Base-by-base conservation (phyloP, 768 basidiomycete genomes). In the Mycena rosella region DNA sequence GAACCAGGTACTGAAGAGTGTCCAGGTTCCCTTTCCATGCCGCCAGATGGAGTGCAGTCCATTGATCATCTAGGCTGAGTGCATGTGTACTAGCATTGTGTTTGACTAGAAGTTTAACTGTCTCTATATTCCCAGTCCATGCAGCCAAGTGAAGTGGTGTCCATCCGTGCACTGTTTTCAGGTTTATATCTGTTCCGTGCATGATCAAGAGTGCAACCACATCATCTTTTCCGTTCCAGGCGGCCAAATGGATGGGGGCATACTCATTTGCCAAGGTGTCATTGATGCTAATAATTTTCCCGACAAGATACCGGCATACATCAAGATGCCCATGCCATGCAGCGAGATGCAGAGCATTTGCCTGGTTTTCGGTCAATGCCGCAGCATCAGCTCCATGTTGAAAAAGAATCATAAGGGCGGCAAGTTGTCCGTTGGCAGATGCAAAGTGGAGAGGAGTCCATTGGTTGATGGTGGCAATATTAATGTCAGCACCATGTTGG, bases 111-210 rank as follows among this genome's bases (percentile, higher is more conserved):
- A 68, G 29, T 17, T 60, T 53, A 7, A 59, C 40, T 27, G 51
- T 20, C 24, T 63, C 56, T 36, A 38, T 56, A 7, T 26, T 52
- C 3, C 67, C 67, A 9, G 30, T 52, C 53, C 55, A 68, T 24
- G 57, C 56, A 36, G 61, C 62, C 48, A 68, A 11, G 40, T 68
- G 67, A 22, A 63, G 51, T 49, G 67, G 60, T 34, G 67, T 68
- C 67, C 67, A 68, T 22, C 67, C 67, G 26, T 54, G 30, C 8
- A 4, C 3, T 13, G 22, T 53, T 17, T 20, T 48, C 22, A 24
- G 45, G 29, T 68, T 60, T 2, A 68, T 32, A 53, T 58, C 42
- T 27, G 30, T n/a, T 11, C 67, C 67, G 22, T 63, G 56, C 1
- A 14, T n/a, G 4, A 63, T 9, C 1, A 68, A 34, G 30, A 63